phyloP scores from a whole-genome alignment of 352 stramenopile genomes.

The Thraustochytrium sp. region DNA sequence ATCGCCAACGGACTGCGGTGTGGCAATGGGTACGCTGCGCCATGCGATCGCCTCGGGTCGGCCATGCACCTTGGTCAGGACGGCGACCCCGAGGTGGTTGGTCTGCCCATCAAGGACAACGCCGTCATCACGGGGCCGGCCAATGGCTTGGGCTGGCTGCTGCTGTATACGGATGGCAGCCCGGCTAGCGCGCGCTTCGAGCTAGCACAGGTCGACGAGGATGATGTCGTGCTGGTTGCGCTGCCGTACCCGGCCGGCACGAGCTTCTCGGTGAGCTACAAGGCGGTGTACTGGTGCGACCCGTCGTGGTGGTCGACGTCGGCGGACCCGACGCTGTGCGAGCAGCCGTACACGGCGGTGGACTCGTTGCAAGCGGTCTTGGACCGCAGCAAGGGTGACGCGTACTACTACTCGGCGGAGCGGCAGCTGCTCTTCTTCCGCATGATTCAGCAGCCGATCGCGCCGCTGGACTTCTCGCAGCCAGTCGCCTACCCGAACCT shows the following conservation, averaged over 20 bases:
- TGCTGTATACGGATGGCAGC: background rate
- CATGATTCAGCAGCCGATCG: background rate
- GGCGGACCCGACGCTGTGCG: background rate
- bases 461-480: background rate
- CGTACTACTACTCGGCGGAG: background rate
- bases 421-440: background rate
- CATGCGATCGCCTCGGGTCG: background rate
- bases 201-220: background rate
- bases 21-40: background rate
- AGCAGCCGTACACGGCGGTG: background rate
- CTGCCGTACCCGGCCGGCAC: background rate
- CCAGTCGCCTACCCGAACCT: background rate
- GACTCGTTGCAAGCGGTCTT: background rate
- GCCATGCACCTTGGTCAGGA: background rate
- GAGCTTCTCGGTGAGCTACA: background rate
- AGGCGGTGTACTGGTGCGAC: slow-evolving; percentile 11
- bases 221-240: background rate
- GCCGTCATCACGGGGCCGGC: background rate
- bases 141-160: background rate
- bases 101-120: background rate
- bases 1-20: background rate
- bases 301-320: no score
- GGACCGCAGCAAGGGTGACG: background rate
- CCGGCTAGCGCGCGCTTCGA: background rate
- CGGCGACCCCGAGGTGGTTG: background rate